A percentile compares a stretch with the other conserved stretches of the same genome.
phyloP scores from a whole-genome alignment of 768 basidiomycete species.

The Podaxis sp. region DNA sequence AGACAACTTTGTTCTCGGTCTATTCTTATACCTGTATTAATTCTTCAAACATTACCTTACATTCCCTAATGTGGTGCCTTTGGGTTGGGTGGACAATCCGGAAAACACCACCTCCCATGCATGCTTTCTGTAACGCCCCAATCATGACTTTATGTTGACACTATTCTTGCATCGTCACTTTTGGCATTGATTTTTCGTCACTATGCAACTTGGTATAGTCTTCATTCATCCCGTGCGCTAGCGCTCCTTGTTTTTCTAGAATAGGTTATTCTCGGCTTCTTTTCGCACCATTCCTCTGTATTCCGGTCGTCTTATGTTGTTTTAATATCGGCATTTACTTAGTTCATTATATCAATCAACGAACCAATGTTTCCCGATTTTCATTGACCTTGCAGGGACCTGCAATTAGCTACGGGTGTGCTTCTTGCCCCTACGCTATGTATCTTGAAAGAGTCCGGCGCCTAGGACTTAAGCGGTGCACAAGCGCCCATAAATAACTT shows the following conservation, averaged over 20 bases:
- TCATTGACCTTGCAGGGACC: not conserved
- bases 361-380: not conserved
- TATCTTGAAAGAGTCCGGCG: too few relatives aligned
- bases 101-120: slow-evolving; percentile 3
- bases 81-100: not conserved
- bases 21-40: not conserved
- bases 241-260: not conserved
- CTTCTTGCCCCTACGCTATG: not conserved
- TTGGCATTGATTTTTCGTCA: not conserved
- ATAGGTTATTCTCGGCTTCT: not conserved
- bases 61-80: slow-evolving; percentile 4
- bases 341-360: not conserved
- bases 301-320: not conserved
- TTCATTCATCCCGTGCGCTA: not conserved
- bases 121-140: not conserved
- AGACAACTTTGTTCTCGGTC: not conserved
- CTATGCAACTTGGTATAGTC: not conserved
- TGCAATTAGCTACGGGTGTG: not conserved
- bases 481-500: slow-evolving; percentile 1
- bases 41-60: slow-evolving; percentile 3
- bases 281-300: not conserved
- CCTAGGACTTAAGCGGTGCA: not conserved
- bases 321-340: not conserved
- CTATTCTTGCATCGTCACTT: not conserved
- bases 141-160: not conserved